Evolutionary conservation across 2,329 filamentous ascomycete species (phyloP), one percentile per base, ranked within the genome.

Genomic region (Alternaria brassicae): DNA sequence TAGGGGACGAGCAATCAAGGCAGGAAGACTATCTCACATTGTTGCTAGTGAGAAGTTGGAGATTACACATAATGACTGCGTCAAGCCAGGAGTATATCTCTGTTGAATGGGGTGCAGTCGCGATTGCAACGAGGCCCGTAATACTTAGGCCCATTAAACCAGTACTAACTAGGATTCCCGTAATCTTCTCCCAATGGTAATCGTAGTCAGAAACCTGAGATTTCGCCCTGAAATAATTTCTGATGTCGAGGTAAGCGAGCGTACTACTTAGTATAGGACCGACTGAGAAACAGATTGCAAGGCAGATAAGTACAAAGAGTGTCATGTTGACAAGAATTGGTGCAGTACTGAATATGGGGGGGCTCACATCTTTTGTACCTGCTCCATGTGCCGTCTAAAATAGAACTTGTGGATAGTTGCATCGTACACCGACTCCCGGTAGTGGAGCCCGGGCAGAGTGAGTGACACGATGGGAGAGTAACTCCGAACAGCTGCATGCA

Each of bases 11-110:
- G n/a, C 19, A n/a, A 32, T 37, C 4, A 19, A 53, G 23, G 49
- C 28, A 30, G 36, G 42, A 21, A 58, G 56, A 37, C 12, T 30
- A 10, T 30, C 56, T 58, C 0, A 58, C 42, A 3, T 58, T 58
- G 3, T 44, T 49, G 36, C 42, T 58, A 8, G 15, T 44, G 21
- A 58, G 56, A 44, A 58, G 23, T 53, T 58, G 15, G 27, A 58
- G 56, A 44, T 58, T 58, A 53, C 15, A 58, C 34, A 58, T 58
- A 12, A 58, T 53, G 13, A 58, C 28, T 58, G 15, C 42, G 21
- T 58, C 36, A n/a, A 58, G 56, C 56, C 19, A 58, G 42, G 2
- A 32, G 56, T 58, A 58, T 13, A 37, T 48, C 25, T 42, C 55
- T 53, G 13, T 30, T 25, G 27, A 34, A 58, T 58, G 9, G 42